Evolutionary conservation across 75 land plant genomes (phyloP), one percentile per base, ranked within the genome.

Genomic region (Picea sitchensis): DNA sequence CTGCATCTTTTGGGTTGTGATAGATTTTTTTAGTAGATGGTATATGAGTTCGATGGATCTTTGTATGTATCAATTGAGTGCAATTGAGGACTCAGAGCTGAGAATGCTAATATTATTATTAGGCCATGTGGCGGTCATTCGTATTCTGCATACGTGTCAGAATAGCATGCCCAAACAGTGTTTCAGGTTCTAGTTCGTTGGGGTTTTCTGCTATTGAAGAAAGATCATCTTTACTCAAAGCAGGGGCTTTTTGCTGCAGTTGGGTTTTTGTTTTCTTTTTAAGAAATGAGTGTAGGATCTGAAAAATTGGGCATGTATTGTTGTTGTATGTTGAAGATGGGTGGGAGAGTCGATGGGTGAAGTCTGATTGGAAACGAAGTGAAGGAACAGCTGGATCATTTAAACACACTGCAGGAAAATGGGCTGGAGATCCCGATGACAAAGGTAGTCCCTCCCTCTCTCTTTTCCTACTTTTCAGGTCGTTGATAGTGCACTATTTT

Each of bases 361-460:
- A 78, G 57, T 93, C 95, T 3, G 95, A 91, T 72, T 93, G 91
- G 89, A 93, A 87, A 69, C 83, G 82, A 36, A 78, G 65, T 68
- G 93, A 93, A 76, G 95, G 95, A 30, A 80, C 86, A 68, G 91
- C 91, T 59, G 95, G 95, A 41, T 75, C 82, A 5, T 94, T 92
- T 71, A 87, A 77, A 82, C 89, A 94, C 80, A 88, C 96, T 4
- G 94, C 92, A 30, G 96, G 96, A 61, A 92, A 82, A 73, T 94
- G 94, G 94, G 51, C 85, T 67, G 96, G 90, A 54, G 94, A 94
- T 76, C 90, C 84, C 30, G 92, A 89, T 78, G 96, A 94, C 58
- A 94, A 87, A 90, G 96, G 96, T 94, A 71, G 7, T 7, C 47
- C n/a, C 47, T 71, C 3, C 23, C 8, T 3, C 18, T 41, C 18